Percentiles rank a stretch among this genome's conserved stretches.
Evolutionary conservation across 2,329 filamentous ascomycete genomes (phyloP).

Genomic region (Sporothrix phasma): DNA sequence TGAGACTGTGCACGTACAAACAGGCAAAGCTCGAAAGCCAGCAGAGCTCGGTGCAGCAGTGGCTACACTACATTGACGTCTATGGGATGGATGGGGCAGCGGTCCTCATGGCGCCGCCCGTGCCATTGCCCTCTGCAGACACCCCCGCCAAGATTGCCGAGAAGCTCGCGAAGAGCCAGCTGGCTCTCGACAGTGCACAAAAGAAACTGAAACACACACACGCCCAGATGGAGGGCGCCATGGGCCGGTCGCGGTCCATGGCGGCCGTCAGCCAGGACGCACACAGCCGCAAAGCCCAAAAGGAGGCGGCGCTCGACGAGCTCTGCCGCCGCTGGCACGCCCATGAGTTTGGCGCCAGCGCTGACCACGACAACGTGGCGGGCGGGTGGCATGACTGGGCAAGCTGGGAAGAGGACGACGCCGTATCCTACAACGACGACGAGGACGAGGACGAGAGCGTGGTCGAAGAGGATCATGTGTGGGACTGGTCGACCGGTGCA

Average conservation of each 20-base stretch:
- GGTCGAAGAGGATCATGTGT: neutral
- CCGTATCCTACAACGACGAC: neutral
- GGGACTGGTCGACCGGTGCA: neutral
- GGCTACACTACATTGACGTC: neutral
- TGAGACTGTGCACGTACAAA: neutral
- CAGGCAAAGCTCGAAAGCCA: neutral
- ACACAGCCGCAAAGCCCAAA: neutral
- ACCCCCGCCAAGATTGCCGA: neutral
- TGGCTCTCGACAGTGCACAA: neutral
- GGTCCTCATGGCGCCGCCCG: neutral
- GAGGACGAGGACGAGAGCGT: neutral
- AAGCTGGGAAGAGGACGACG: constrained; percentile 9
- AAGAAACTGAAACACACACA: neutral
- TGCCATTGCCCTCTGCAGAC: neutral
- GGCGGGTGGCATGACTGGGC: constrained; percentile 15
- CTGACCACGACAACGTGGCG: neutral
- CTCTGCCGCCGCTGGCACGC: constrained; percentile 9
- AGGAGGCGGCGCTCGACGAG: neutral
- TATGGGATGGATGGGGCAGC: neutral
- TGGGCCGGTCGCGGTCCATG: neutral
- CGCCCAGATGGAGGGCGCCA: neutral
- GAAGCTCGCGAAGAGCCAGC: neutral
- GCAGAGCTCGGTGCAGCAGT: neutral
- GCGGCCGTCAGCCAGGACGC: neutral
- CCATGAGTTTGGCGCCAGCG: constrained; percentile 4